Percentiles rank a stretch among this genome's conserved stretches.
Evolutionary conservation across 768 basidiomycete genomes (phyloP).

Genomic region (Trametes sanguinea): DNA sequence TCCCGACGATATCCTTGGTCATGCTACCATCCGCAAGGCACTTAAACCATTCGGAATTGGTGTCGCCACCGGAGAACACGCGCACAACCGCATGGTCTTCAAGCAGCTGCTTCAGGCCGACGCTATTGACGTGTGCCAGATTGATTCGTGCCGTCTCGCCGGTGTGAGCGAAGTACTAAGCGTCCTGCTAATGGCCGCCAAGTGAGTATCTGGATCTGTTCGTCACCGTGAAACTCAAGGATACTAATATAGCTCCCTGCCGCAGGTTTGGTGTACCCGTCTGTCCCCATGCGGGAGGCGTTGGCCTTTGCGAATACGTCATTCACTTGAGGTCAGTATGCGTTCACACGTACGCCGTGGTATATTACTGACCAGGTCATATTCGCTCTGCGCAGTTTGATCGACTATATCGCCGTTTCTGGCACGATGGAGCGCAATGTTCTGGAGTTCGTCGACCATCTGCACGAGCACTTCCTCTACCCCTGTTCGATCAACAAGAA

Average conservation of each 20-base stretch:
- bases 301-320: slow-evolving; percentile 91
- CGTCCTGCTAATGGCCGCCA: slow-evolving; percentile 88
- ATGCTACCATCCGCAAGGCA: slow-evolving; percentile 76
- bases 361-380: not conserved
- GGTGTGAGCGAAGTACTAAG: slow-evolving; percentile 94
- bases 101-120: slow-evolving; percentile 90
- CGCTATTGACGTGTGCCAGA: slow-evolving; percentile 94
- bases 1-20: slow-evolving; percentile 87
- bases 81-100: slow-evolving; percentile 94
- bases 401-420: slow-evolving; percentile 91
- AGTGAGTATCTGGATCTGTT: slow-evolving; percentile 44
- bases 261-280: slow-evolving; percentile 78
- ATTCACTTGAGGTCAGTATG: slow-evolving; percentile 70
- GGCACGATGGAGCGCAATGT: slow-evolving; percentile 95
- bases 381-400: slow-evolving; percentile 51
- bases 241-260: slow-evolving; percentile 1
- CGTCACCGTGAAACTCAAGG: not conserved
- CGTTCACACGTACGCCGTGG: not conserved
- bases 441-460: slow-evolving; percentile 85
- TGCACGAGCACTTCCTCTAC: slow-evolving; percentile 91
- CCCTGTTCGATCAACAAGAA: slow-evolving; percentile 85
- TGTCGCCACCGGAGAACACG: slow-evolving; percentile 93
- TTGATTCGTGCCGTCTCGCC: slow-evolving; percentile 91
- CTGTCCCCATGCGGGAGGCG: slow-evolving; percentile 94
- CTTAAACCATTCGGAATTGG: slow-evolving; percentile 81